Percentiles rank a stretch among this genome's conserved stretches.
phyloP scores from a whole-genome alignment of 306 rosid genomes.

The Vigna angularis region DNA sequence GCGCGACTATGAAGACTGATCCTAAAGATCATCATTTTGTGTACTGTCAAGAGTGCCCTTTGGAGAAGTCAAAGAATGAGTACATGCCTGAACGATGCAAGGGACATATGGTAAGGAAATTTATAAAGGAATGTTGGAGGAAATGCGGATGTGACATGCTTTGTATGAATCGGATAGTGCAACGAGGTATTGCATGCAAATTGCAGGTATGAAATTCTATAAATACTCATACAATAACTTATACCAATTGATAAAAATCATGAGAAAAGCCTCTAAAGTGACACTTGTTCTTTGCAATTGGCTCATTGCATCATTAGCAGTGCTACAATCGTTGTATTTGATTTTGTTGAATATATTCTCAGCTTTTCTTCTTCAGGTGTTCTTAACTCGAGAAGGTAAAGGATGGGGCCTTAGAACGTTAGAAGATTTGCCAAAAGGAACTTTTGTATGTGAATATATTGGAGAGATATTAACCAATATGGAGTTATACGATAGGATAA shows the following conservation, averaged over 20 bases:
- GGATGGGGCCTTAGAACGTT: slow-evolving; percentile 87
- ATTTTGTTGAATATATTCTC: slow-evolving; percentile 13
- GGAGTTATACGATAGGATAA: slow-evolving; percentile 68
- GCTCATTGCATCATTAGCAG: background rate
- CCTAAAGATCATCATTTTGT: slow-evolving; percentile 57
- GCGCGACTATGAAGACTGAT: slow-evolving; percentile 52
- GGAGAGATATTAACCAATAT: slow-evolving; percentile 83
- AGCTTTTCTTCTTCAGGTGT: slow-evolving; percentile 60
- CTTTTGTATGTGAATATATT: slow-evolving; percentile 78
- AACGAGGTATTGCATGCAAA: slow-evolving; percentile 74
- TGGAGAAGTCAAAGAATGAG: slow-evolving; percentile 64
- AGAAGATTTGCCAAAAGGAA: slow-evolving; percentile 69
- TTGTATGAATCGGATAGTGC: slow-evolving; percentile 85
- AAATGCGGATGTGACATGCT: slow-evolving; percentile 84
- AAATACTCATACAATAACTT: background rate
- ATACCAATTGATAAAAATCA: background rate
- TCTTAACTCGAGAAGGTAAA: slow-evolving; percentile 62
- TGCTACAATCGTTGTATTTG: background rate
- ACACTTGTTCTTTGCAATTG: background rate
- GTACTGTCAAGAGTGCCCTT: slow-evolving; percentile 75
- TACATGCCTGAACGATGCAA: slow-evolving; percentile 64
- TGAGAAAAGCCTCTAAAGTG: background rate
- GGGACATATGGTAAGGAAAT: slow-evolving; percentile 71
- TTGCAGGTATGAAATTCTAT: slow-evolving; percentile 64
- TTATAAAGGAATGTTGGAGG: slow-evolving; percentile 90